These are phyloP conservation scores for Epichloe scottii DNA, from an alignment of 2,329 filamentous ascomycete species.

Conservation along the genomic window DNA sequence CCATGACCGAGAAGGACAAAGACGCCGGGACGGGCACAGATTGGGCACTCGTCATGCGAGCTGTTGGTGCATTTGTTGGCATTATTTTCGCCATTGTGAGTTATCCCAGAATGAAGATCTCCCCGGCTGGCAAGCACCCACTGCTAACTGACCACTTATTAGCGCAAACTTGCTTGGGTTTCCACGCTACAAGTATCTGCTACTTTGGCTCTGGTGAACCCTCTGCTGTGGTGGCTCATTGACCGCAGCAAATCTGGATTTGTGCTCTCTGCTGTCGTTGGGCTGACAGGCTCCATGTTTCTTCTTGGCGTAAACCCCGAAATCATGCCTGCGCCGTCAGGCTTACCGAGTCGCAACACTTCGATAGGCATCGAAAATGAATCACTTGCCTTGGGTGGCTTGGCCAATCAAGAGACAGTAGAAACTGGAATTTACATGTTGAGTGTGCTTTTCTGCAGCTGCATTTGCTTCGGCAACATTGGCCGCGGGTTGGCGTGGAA, in stretches of 20 bases:
- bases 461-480: slow-evolving; percentile 92
- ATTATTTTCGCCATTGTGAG: slow-evolving; percentile 65
- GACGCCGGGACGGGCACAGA: slow-evolving; percentile 40
- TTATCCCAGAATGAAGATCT: too few species aligned
- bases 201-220: slow-evolving; percentile 81
- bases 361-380: not conserved
- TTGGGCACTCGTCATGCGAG: slow-evolving; percentile 55
- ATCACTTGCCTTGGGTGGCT: slow-evolving; percentile 30
- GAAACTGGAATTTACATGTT: slow-evolving; percentile 79
- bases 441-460: slow-evolving; percentile 88
- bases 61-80: slow-evolving; percentile 48
- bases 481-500: slow-evolving; percentile 61
- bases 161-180: slow-evolving; percentile 86
- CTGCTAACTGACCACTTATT: slow-evolving; percentile 21
- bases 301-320: slow-evolving; percentile 66
- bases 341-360: slow-evolving; percentile 14
- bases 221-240: slow-evolving; percentile 90
- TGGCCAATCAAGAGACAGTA: slow-evolving; percentile 49
- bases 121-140: not conserved
- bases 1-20: slow-evolving; percentile 15
- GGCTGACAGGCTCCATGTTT: slow-evolving; percentile 59
- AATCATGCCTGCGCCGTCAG: slow-evolving; percentile 58
- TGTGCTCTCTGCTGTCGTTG: slow-evolving; percentile 62
- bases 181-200: slow-evolving; percentile 88
- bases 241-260: slow-evolving; percentile 82